Percentiles rank a stretch among this genome's conserved stretches.
Conservation (phyloP, 140 eudicot species). For the Ambrosia hybrid region DNA sequence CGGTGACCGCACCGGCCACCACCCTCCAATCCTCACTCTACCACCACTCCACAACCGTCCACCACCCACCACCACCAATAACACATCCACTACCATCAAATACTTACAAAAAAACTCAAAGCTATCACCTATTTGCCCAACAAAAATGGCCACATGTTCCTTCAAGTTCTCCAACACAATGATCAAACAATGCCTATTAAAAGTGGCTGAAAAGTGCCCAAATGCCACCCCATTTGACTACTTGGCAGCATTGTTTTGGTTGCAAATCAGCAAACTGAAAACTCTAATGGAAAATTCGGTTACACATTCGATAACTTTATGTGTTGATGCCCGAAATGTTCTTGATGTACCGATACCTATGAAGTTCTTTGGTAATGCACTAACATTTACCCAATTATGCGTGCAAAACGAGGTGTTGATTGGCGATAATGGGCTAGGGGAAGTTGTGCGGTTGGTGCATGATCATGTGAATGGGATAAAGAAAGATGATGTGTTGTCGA, state of each 20-base stretch:
- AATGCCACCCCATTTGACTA: constrained; percentile 31
- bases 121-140: constrained; percentile 4
- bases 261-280: too few species aligned
- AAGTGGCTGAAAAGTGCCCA: constrained; percentile 32
- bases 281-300: not conserved
- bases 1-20: constrained; percentile 31
- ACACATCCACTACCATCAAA: constrained; percentile 14
- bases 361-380: constrained; percentile 27
- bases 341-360: constrained; percentile 34
- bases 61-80: not conserved
- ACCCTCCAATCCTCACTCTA: constrained; percentile 42
- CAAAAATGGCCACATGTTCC: constrained; percentile 11
- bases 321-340: constrained; percentile 47
- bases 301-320: constrained; percentile 39
- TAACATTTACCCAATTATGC: too few species aligned
- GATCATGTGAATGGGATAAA: constrained; percentile 34
- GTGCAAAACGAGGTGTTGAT: too few species aligned
- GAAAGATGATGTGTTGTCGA: constrained; percentile 37
- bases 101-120: constrained; percentile 15
- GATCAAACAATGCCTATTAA: constrained; percentile 37
- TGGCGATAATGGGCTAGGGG: constrained; percentile 22
- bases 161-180: constrained; percentile 41
- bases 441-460: constrained; percentile 38
- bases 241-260: too few species aligned
- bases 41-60: constrained; percentile 23